These are phyloP conservation scores for Trametes polyzona DNA, from an alignment of 1,284 basidiomycete species.

Conservation along the genomic window DNA sequence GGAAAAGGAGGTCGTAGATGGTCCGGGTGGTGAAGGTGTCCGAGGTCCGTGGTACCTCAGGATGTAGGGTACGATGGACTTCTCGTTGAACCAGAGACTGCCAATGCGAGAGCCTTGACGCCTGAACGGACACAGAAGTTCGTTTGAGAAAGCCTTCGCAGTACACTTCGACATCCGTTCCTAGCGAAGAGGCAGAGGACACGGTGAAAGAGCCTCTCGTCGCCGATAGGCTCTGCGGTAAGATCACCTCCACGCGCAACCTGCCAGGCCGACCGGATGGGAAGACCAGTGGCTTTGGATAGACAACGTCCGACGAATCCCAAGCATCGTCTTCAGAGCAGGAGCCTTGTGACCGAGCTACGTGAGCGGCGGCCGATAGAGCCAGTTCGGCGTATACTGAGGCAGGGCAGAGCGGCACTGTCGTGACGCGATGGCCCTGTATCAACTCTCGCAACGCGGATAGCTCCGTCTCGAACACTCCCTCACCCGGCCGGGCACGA, in stretches of 20 bases:
- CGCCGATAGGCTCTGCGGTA: not conserved
- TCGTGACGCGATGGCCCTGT: slow-evolving; percentile 60
- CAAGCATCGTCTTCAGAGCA: slow-evolving; percentile 40
- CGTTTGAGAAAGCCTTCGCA: slow-evolving; percentile 49
- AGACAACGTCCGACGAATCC: slow-evolving; percentile 48
- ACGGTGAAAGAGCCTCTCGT: slow-evolving; percentile 49
- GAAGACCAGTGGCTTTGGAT: slow-evolving; percentile 60
- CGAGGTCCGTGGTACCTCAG: slow-evolving; percentile 25
- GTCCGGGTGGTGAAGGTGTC: slow-evolving; percentile 62
- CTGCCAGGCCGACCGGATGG: slow-evolving; percentile 35
- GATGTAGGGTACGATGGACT: slow-evolving; percentile 35
- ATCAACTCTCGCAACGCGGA: slow-evolving; percentile 49
- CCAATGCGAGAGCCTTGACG: slow-evolving; percentile 44
- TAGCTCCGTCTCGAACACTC: slow-evolving; percentile 56
- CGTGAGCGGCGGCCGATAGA: slow-evolving; percentile 46
- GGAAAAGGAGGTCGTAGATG: slow-evolving; percentile 67
- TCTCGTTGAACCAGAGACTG: slow-evolving; percentile 42
- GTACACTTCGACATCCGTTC: slow-evolving; percentile 38
- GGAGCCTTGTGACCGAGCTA: slow-evolving; percentile 37
- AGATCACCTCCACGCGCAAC: slow-evolving; percentile 46
- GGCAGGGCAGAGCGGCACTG: slow-evolving; percentile 64
- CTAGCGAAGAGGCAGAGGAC: slow-evolving; percentile 24
- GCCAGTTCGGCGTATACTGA: slow-evolving; percentile 68
- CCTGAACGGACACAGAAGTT: slow-evolving; percentile 36
- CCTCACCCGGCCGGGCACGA: slow-evolving; percentile 49